Evolutionary conservation across 768 basidiomycete genomes (phyloP), one percentile per base, ranked within the genome.

Genomic region (Astraeus odoratus): DNA sequence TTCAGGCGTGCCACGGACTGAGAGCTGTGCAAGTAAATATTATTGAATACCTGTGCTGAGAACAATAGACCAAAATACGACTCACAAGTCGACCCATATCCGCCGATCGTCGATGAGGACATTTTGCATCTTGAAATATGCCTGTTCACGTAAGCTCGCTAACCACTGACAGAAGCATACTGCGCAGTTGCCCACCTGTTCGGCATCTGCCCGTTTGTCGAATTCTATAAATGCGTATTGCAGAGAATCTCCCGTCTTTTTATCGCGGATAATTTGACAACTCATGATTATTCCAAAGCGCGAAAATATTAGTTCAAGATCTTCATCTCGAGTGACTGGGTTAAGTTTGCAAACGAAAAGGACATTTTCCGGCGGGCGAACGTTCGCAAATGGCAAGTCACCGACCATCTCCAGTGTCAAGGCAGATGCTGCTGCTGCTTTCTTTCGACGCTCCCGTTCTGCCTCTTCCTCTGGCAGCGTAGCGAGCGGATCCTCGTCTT

Each of bases 81-180:
- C 86, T 49, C 55, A 94, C 86, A 99, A 98, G 67, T 98, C 96
- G 51, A 99, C 95, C 91, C 95, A 98, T 57, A 99, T 98, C 10
- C 96, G 80, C 12, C 93, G 78, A 65, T 99, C 96, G 59, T 99
- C 96, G 10, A 99, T 87, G 9, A 99, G 71, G 0, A 98, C 96
- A 56, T 98, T 98, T 62, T 98, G 96, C 96, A 99, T 99, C 65
- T 98, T 99, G 70, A 98, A 94, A 65, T 98, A 99, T 8, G 91
- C 96, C 86, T 93, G 52, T 26, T 19, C 36, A 34, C 30, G 46
- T 56, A 24, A 56, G 44, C 12, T 24, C 44, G 42, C 25, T 12
- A 34, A 18, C 25, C 7, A 19, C 25, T 3, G n/a, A n/a, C 10
- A 12, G 39, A 2, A 24, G 19, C 6, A 31, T n/a, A n/a, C 15